These are phyloP conservation scores for Penicillium sp. DNA, from an alignment of 2,329 filamentous ascomycete genomes.

Conservation along the genomic window DNA sequence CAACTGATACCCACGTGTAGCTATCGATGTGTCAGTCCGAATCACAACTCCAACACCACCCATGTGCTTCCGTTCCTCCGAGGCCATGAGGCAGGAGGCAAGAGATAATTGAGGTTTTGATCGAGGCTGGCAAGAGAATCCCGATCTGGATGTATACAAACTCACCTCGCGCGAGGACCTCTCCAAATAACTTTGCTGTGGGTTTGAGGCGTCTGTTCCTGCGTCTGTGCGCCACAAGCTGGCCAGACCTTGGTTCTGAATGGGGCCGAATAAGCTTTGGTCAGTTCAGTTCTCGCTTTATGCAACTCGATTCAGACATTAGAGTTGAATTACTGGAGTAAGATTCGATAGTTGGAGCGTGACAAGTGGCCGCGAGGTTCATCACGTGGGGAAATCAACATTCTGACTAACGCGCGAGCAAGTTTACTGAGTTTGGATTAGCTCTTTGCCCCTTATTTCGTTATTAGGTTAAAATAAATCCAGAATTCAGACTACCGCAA, in stretches of 20 bases:
- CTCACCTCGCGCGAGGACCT: neutral
- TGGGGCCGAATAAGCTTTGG: conserved; percentile 1
- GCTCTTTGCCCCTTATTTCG: neutral
- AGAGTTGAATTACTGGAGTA: neutral
- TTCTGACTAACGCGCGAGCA: neutral
- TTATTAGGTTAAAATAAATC: too few relatives aligned
- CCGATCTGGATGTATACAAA: neutral
- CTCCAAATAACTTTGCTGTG: neutral
- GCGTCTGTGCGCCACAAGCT: neutral
- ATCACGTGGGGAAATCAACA: neutral
- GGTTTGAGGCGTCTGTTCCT: neutral
- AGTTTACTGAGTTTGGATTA: neutral
- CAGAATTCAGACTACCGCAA: neutral
- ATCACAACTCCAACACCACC: neutral
- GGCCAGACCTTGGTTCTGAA: neutral
- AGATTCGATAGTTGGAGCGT: conserved; percentile 12
- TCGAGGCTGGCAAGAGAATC: neutral
- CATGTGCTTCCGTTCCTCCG: neutral
- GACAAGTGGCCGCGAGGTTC: neutral
- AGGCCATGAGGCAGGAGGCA: neutral
- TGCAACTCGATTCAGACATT: neutral
- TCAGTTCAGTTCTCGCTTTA: neutral
- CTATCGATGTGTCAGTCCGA: neutral
- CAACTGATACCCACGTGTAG: neutral
- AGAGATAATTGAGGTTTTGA: neutral